Evolutionary conservation across 768 basidiomycete species (phyloP).

Genomic region (Porpolomopsis calyptriformis): DNA sequence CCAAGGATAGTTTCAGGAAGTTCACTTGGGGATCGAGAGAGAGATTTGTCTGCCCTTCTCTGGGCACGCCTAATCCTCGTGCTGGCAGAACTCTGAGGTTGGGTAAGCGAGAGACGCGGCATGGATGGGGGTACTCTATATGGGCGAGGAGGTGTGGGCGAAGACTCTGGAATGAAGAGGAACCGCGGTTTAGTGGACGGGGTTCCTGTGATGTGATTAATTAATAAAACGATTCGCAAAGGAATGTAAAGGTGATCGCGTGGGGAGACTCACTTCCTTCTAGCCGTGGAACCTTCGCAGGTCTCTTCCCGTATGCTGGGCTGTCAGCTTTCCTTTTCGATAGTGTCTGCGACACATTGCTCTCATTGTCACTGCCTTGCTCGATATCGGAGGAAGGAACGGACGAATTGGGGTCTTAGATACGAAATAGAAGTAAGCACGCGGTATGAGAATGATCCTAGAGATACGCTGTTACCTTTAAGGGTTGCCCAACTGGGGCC

Average conservation of each 20-base stretch:
- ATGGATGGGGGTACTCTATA: not conserved
- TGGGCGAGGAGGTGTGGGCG: not conserved
- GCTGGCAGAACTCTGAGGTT: not conserved
- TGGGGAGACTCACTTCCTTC: no score
- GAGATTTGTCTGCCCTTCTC: not conserved
- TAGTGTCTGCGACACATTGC: no score
- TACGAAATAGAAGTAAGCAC: not conserved
- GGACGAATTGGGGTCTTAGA: not conserved
- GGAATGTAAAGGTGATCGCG: no score
- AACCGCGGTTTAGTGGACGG: no score
- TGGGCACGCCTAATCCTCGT: constrained; percentile 1
- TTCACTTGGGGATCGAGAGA: constrained; percentile 1
- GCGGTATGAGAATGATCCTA: not conserved
- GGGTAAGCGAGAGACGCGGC: not conserved
- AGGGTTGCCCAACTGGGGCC: not conserved
- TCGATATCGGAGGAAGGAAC: not conserved
- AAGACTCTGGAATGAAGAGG: no score
- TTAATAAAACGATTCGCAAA: no score
- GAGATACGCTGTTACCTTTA: not conserved
- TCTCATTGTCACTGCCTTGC: no score
- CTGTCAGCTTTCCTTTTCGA: no score
- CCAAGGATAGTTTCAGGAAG: not conserved
- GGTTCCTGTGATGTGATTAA: no score
- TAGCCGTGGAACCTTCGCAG: no score
- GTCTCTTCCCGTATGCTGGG: no score